Percentiles rank a stretch among this genome's conserved stretches.
phyloP scores from a whole-genome alignment of 2,329 filamentous ascomycete species.

The Achaetomium macrosporum region DNA sequence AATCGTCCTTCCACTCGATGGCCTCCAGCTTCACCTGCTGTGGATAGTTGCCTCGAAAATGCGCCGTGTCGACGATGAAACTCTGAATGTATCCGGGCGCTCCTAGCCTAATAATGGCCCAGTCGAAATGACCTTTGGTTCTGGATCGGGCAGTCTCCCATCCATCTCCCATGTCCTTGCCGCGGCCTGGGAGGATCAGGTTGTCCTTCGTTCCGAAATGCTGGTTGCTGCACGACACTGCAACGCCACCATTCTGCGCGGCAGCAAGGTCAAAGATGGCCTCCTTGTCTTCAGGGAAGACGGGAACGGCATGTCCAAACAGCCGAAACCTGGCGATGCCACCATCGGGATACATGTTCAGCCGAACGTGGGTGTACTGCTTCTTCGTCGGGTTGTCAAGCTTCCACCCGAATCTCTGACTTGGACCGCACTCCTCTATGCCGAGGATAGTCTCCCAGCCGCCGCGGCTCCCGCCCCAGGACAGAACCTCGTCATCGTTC shows the following conservation, averaged over 20 bases:
- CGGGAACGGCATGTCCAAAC: constrained; percentile 68
- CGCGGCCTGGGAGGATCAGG: constrained; percentile 69
- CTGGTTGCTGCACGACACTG: constrained; percentile 71
- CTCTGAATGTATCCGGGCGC: constrained; percentile 58
- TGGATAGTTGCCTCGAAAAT: constrained; percentile 79
- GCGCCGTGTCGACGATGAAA: constrained; percentile 72
- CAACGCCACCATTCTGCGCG: constrained; percentile 72
- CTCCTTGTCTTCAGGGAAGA: constrained; percentile 62
- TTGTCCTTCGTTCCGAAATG: constrained; percentile 81
- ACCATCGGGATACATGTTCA: constrained; percentile 83
- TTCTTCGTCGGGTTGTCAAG: constrained; percentile 54
- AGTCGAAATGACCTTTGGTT: constrained; percentile 67
- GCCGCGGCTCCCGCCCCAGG: constrained; percentile 53
- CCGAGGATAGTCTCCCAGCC: constrained; percentile 68
- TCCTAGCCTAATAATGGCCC: constrained; percentile 72
- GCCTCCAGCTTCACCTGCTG: constrained; percentile 66
- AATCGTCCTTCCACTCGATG: constrained; percentile 46
- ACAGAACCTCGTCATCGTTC: constrained; percentile 57
- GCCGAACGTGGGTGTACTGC: constrained; percentile 70
- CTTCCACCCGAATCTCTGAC: constrained; percentile 67
- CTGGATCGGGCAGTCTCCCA: constrained; percentile 79
- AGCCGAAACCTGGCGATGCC: constrained; percentile 76
- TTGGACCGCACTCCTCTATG: constrained; percentile 66
- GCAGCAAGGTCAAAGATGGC: constrained; percentile 70
- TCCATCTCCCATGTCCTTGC: constrained; percentile 81